These are phyloP conservation scores for Leccinum solheimii DNA, from an alignment of 1,284 basidiomycete genomes.

Conservation along the genomic window DNA sequence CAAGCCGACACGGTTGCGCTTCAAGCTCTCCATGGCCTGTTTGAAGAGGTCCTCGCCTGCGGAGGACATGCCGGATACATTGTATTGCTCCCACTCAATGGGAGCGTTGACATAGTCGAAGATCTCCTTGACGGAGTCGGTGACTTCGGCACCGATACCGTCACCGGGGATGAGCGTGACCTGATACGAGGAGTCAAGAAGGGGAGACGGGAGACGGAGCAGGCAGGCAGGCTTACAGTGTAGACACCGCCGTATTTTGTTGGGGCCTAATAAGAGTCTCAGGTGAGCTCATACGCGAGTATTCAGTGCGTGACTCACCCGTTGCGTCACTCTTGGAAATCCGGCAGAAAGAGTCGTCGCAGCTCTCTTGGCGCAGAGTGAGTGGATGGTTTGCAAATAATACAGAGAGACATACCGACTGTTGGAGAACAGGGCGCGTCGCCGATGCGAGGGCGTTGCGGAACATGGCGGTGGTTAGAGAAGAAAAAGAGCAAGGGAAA, in stretches of 20 bases:
- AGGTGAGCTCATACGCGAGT: conserved; percentile 12
- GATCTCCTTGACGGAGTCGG: conserved; percentile 98
- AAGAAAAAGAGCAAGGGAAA: conserved; percentile 13
- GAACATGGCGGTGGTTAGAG: conserved; percentile 52
- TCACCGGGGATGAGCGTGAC: conserved; percentile 96
- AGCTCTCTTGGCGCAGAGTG: conserved; percentile 47
- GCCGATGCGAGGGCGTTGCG: conserved; percentile 62
- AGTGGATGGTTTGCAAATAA: conserved; percentile 7
- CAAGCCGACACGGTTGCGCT: conserved; percentile 96
- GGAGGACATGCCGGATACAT: conserved; percentile 96
- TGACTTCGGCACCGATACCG: conserved; percentile 96
- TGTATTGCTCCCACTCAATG: conserved; percentile 99
- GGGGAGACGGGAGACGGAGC: no score
- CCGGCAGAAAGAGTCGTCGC: conserved; percentile 82
- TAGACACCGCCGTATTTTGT: conserved; percentile 96
- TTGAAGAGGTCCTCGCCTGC: conserved; percentile 95
- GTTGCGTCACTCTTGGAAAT: conserved; percentile 72
- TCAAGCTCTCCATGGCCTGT: conserved; percentile 95
- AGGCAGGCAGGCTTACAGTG: conserved; percentile 54
- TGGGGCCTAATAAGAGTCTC: conserved; percentile 54
- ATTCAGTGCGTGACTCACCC: conserved; percentile 46
- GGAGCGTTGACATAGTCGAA: conserved; percentile 97
- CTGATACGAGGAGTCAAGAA: conserved; percentile 38
- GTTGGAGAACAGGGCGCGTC: conserved; percentile 52
- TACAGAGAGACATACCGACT: conserved; percentile 46